Evolutionary conservation across 345 rosid species (phyloP).

Genomic region (Lumnitzera littorea): DNA sequence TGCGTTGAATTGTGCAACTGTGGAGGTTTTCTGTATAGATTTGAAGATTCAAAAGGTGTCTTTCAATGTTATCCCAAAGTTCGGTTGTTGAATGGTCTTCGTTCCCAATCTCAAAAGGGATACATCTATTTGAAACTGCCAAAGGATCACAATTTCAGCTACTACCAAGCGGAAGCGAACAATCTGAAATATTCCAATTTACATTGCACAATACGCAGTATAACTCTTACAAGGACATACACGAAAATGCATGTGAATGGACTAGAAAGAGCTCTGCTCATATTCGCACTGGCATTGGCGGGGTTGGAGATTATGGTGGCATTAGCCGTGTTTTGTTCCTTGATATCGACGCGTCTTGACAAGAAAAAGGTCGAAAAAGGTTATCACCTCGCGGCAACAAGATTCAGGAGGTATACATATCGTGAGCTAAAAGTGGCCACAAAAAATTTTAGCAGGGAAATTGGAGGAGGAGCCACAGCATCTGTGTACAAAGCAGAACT

Average conservation of each 20-base stretch:
- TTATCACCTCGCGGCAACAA: constrained; percentile 4
- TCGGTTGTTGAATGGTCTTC: constrained; percentile 5
- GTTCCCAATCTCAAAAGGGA: not conserved
- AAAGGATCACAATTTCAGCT: no score
- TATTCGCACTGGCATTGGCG: constrained; percentile 2
- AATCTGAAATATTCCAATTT: not conserved
- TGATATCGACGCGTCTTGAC: not conserved
- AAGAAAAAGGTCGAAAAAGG: not conserved
- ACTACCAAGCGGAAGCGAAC: no score
- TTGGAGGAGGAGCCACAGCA: constrained; percentile 23
- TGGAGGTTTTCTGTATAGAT: constrained; percentile 5
- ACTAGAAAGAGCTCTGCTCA: not conserved
- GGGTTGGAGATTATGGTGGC: constrained; percentile 1
- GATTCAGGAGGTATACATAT: constrained; percentile 14
- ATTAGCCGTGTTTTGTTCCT: constrained; percentile 9
- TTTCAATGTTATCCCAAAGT: constrained; percentile 11
- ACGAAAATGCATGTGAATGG: not conserved
- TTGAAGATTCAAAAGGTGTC: not conserved
- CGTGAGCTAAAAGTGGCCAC: constrained; percentile 15
- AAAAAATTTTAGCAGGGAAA: constrained; percentile 10
- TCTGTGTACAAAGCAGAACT: constrained; percentile 16
- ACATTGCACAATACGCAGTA: not conserved
- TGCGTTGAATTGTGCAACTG: constrained; percentile 7
- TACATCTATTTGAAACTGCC: not conserved
- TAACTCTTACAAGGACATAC: constrained; percentile 8